Conservation (phyloP, 2,329 filamentous ascomycete genomes). For the Fusarium acutatum region DNA sequence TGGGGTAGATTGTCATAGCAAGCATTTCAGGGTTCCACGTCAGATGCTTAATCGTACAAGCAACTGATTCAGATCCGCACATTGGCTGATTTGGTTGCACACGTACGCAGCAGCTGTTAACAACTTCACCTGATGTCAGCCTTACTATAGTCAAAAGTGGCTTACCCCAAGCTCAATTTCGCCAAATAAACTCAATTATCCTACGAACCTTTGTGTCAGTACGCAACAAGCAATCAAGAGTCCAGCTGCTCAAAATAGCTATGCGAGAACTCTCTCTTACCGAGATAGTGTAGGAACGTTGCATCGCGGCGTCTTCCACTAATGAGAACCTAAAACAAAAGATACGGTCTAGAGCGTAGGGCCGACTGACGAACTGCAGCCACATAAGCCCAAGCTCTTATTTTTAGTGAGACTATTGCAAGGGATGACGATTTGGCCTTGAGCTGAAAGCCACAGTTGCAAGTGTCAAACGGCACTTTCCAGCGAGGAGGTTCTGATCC, state of each 20-base stretch:
- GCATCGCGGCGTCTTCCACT: conserved; percentile 14
- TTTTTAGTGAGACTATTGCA: conserved; percentile 7
- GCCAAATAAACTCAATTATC: not conserved
- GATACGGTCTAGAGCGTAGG: not conserved
- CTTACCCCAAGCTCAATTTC: not conserved
- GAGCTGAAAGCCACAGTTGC: conserved; percentile 6
- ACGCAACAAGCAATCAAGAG: not conserved
- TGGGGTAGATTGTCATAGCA: not conserved
- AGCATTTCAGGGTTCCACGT: not conserved
- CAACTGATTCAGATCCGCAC: not conserved
- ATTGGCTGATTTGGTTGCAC: not conserved
- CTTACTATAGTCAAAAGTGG: not conserved
- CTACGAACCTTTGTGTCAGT: not conserved
- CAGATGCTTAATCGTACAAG: conserved; percentile 7
- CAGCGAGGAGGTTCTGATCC: not conserved
- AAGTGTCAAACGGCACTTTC: conserved; percentile 2
- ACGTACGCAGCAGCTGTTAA: not conserved
- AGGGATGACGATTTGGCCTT: conserved; percentile 13
- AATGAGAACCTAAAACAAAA: conserved; percentile 4
- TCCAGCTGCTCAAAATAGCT: not conserved
- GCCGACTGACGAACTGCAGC: conserved; percentile 9
- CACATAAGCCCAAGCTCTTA: conserved; percentile 12
- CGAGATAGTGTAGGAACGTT: conserved; percentile 21
- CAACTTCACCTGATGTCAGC: not conserved
- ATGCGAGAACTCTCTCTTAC: conserved; percentile 1